A percentile compares a stretch with the other conserved stretches of the same genome.
Conservation (phyloP, 169 alveolate species). For the Plasmodium gaboni region DNA sequence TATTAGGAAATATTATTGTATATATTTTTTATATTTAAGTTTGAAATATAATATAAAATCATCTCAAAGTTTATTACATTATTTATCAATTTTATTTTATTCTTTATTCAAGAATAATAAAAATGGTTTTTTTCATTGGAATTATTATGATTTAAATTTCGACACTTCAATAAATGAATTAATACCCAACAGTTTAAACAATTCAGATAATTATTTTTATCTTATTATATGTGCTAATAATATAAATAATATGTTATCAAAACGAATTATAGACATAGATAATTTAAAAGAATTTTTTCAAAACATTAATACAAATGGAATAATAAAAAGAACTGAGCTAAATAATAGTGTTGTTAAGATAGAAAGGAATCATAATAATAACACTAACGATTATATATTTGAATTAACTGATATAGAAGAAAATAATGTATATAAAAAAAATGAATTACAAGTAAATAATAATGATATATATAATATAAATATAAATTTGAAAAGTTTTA, state of each 20-base stretch:
- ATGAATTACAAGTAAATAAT: background rate
- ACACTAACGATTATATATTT: background rate
- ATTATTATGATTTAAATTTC: slow-evolving; percentile 41
- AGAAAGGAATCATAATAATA: background rate
- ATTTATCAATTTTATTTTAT: slow-evolving; percentile 53
- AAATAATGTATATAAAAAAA: background rate
- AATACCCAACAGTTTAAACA: background rate
- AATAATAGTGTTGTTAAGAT: background rate
- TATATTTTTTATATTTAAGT: slow-evolving; percentile 62
- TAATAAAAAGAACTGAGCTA: background rate
- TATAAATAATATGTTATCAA: slow-evolving; percentile 15
- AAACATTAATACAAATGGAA: background rate
- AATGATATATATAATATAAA: no score
- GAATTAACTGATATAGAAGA: background rate
- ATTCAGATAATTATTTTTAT: slow-evolving; percentile 29
- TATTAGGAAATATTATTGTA: slow-evolving; percentile 74
- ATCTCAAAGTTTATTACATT: slow-evolving; percentile 27
- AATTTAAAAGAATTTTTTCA: slow-evolving; percentile 12
- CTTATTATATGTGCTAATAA: slow-evolving; percentile 23
- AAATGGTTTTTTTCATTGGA: slow-evolving; percentile 31
- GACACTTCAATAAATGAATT: background rate
- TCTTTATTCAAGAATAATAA: slow-evolving; percentile 18
- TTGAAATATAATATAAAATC: slow-evolving; percentile 59
- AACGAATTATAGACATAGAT: slow-evolving; percentile 8
- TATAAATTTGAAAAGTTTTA: slow-evolving; percentile 34